A percentile compares a stretch with the other conserved stretches of the same genome.
These are phyloP conservation scores for Myriosclerotinia duriaeana DNA, from an alignment of 2,329 filamentous ascomycete species.

Conservation along the genomic window DNA sequence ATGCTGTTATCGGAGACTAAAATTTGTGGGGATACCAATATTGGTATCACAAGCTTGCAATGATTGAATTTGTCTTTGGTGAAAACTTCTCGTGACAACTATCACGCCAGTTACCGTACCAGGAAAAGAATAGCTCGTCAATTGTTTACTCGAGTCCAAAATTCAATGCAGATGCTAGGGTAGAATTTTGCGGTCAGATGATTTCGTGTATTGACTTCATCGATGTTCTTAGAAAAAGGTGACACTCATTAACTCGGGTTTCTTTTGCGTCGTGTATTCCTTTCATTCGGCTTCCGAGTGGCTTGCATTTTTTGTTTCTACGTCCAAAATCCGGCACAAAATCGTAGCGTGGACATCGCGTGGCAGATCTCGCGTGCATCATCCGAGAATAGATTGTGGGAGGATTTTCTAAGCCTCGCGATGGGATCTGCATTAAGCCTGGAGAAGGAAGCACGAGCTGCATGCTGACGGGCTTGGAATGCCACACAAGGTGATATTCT, in stretches of 20 bases:
- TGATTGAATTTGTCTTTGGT: not conserved
- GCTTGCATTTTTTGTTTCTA: not conserved
- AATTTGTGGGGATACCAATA: too few species aligned
- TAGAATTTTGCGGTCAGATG: not conserved
- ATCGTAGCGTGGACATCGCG: not conserved
- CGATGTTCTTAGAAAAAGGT: too few species aligned
- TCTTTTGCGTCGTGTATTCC: not conserved
- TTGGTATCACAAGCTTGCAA: not conserved
- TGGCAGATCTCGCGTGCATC: not conserved
- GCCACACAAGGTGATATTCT: not conserved
- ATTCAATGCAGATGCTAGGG: not conserved
- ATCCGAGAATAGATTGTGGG: not conserved
- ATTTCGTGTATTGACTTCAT: not conserved
- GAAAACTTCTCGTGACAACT: not conserved
- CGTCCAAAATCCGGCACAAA: not conserved
- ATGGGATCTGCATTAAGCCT: slow-evolving; percentile 2
- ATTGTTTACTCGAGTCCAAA: not conserved
- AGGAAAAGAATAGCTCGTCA: not conserved
- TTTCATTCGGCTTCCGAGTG: not conserved
- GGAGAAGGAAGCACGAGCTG: not conserved
- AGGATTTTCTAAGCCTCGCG: not conserved
- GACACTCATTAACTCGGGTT: not conserved
- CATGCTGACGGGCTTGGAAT: not conserved
- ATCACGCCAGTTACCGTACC: not conserved
- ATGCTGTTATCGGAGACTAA: too few species aligned